Percentiles rank a stretch among this genome's conserved stretches.
Evolutionary conservation across 1,284 basidiomycete genomes (phyloP).

Genomic region (Xanthoconium separans): DNA sequence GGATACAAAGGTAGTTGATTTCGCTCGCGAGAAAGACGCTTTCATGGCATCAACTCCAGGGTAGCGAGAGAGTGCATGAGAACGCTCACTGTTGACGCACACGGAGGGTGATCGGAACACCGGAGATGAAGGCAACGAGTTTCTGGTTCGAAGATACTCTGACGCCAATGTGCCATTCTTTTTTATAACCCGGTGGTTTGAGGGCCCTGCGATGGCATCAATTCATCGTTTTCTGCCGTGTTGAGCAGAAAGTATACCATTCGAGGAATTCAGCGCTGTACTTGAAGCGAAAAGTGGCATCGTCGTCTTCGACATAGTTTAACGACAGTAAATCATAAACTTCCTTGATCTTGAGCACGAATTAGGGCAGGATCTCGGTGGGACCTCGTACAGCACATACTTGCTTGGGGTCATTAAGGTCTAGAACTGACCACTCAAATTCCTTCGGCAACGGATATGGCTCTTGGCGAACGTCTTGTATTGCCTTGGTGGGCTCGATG

Average conservation of each 20-base stretch:
- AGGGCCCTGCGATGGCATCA: constrained; percentile 71
- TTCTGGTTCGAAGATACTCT: constrained; percentile 88
- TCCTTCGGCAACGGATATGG: constrained; percentile 89
- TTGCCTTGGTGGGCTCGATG: constrained; percentile 82
- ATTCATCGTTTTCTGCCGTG: neutral
- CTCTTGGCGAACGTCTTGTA: constrained; percentile 81
- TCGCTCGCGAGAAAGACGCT: constrained; percentile 79
- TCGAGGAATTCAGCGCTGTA: constrained; percentile 94
- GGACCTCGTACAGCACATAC: constrained; percentile 33
- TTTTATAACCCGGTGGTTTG: constrained; percentile 89
- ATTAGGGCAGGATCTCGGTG: constrained; percentile 1
- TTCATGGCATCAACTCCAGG: constrained; percentile 5
- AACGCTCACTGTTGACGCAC: constrained; percentile 73
- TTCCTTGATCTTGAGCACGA: constrained; percentile 70
- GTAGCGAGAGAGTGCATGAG: neutral
- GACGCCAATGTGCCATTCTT: constrained; percentile 96
- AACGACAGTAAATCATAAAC: constrained; percentile 89
- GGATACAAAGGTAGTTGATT: constrained; percentile 98
- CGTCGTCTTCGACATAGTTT: constrained; percentile 97
- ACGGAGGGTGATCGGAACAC: constrained; percentile 81
- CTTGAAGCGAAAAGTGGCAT: constrained; percentile 94
- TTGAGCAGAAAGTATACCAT: constrained; percentile 59
- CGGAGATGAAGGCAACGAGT: constrained; percentile 98
- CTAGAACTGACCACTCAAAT: constrained; percentile 89
- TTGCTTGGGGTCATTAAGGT: constrained; percentile 78